Evolutionary conservation across 371 early-diverging fungal genomes (phyloP).

Genomic region (Saksenaea oblongispora): DNA sequence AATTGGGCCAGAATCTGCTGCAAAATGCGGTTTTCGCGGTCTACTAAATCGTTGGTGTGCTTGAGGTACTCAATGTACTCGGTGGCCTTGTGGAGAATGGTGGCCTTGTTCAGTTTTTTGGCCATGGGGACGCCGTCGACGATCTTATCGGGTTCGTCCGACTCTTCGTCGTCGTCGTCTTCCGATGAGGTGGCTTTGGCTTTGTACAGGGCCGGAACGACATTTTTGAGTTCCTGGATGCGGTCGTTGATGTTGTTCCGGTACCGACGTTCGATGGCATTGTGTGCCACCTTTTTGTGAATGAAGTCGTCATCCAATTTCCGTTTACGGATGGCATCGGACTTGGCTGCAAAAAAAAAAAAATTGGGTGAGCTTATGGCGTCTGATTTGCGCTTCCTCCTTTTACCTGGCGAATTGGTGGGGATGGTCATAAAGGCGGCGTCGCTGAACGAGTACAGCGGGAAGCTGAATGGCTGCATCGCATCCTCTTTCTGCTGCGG

Average conservation of each 20-base stretch:
- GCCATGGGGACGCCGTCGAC: slow-evolving; percentile 66
- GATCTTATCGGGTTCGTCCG: slow-evolving; percentile 39
- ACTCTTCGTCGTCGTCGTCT: slow-evolving; percentile 52
- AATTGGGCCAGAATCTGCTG: slow-evolving; percentile 50
- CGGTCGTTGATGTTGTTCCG: slow-evolving; percentile 92
- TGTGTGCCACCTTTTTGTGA: slow-evolving; percentile 83
- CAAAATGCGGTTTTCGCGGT: slow-evolving; percentile 52
- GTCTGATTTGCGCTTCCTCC: not conserved
- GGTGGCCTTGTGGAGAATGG: slow-evolving; percentile 79
- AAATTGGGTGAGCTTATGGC: not conserved
- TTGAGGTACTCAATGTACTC: slow-evolving; percentile 81
- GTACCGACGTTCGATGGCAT: slow-evolving; percentile 87
- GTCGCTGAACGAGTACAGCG: not conserved
- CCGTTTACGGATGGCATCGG: not conserved
- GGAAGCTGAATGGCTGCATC: not conserved
- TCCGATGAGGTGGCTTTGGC: slow-evolving; percentile 44
- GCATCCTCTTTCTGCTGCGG: not conserved
- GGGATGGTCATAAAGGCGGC: not conserved
- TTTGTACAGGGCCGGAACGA: slow-evolving; percentile 78
- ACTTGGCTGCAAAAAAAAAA: not conserved
- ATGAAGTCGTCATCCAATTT: not conserved
- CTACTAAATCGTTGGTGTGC: slow-evolving; percentile 46
- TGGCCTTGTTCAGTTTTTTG: slow-evolving; percentile 86
- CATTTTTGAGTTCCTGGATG: slow-evolving; percentile 76
- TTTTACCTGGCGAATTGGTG: not conserved